Evolutionary conservation across 257 asterid species (phyloP).

Genomic region (Jaltomata sinuosa): DNA sequence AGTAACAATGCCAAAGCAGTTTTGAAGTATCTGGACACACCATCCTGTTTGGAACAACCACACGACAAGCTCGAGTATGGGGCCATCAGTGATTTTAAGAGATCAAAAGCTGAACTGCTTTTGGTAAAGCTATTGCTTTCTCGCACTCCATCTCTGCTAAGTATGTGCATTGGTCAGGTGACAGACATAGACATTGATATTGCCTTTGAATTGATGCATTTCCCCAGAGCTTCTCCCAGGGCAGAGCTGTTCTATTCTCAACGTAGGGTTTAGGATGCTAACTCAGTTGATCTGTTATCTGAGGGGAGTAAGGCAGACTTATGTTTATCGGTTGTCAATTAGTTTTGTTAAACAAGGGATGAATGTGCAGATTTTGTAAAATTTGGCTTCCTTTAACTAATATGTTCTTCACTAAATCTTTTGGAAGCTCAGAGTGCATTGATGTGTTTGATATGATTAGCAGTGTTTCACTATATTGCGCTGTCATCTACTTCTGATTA

Average conservation of each 20-base stretch:
- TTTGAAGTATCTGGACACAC: not conserved
- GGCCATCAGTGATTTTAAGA: rapidly evolving
- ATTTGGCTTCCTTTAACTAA: not conserved
- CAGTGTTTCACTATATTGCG: not conserved
- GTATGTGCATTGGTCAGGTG: not conserved
- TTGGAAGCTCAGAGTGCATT: not conserved
- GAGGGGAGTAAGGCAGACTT: not conserved
- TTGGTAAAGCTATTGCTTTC: not conserved
- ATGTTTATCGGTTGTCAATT: not conserved
- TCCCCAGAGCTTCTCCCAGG: not conserved
- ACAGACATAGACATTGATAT: no score
- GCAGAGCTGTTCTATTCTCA: not conserved
- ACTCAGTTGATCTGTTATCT: not conserved
- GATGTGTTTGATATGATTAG: not conserved
- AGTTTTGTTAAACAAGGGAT: not conserved
- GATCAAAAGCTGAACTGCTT: not conserved
- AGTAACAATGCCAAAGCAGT: not conserved
- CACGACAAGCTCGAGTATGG: not conserved
- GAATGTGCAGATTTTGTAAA: not conserved
- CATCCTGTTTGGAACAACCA: not conserved
- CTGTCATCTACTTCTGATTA: not conserved
- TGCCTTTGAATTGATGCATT: not conserved
- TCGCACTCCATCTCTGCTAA: not conserved
- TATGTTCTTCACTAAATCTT: not conserved
- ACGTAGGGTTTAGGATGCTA: not conserved